phyloP scores from a whole-genome alignment of 768 basidiomycete species.

The Multifurca ochricompacta region DNA sequence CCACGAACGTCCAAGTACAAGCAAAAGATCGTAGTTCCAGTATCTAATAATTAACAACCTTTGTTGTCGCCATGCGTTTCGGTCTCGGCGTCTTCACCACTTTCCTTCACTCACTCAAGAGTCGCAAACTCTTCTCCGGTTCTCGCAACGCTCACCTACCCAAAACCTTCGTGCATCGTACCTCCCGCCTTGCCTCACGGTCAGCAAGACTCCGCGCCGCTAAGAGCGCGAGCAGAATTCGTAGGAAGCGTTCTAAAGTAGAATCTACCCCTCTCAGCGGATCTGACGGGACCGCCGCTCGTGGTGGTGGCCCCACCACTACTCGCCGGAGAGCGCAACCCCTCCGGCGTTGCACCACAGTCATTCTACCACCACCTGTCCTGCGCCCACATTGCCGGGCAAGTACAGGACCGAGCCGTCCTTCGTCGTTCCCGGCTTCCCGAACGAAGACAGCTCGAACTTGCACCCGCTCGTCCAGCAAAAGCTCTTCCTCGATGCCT shows the following conservation, averaged over 20 bases:
- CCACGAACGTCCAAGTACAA: too few species aligned
- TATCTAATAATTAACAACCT: too few species aligned
- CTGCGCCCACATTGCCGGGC: not conserved
- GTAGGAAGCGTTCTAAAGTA: not conserved
- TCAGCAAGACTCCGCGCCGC: conserved; percentile 7
- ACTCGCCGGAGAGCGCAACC: not conserved
- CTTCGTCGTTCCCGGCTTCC: not conserved
- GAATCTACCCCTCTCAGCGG: not conserved
- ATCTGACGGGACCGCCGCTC: not conserved
- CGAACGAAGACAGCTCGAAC: not conserved
- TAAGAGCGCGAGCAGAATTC: not conserved
- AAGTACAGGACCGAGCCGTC: not conserved
- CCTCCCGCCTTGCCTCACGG: conserved; percentile 4
- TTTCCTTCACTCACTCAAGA: not conserved
- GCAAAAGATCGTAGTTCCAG: too few species aligned
- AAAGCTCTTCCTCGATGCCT: conserved; percentile 8
- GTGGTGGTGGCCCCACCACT: not conserved
- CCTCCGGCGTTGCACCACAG: not conserved
- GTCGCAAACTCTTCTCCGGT: conserved; percentile 5
- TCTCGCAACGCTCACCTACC: conserved; percentile 5
- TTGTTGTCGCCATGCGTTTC: not conserved
- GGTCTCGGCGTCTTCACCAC: not conserved
- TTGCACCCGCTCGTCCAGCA: not conserved
- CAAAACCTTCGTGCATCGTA: conserved; percentile 6
- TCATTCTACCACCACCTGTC: not conserved